A percentile compares a stretch with the other conserved stretches of the same genome.
phyloP scores from a whole-genome alignment of 371 early-diverging fungal species.

The Nematocida sp. region DNA sequence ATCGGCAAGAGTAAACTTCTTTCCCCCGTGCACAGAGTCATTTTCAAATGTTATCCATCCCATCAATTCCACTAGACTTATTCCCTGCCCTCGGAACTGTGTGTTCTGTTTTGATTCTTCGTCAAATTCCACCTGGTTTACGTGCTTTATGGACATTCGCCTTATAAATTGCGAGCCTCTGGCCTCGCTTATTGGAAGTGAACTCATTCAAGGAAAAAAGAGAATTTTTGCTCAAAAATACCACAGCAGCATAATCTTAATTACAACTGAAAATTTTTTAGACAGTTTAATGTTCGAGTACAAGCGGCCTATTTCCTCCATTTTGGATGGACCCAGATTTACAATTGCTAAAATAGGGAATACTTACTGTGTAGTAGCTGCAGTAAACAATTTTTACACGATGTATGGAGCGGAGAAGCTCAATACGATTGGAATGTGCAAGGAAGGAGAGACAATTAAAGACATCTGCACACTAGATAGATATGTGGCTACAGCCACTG shows the following conservation, averaged over 20 bases:
- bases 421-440: slow-evolving; percentile 1
- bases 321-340: slow-evolving; percentile 24
- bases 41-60: not conserved
- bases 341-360: slow-evolving; percentile 33
- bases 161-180: not conserved
- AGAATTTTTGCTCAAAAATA: slow-evolving; percentile 20
- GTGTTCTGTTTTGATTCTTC: not conserved
- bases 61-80: not conserved
- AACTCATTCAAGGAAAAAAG: slow-evolving; percentile 13
- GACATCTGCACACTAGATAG: slow-evolving; percentile 12
- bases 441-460: slow-evolving; percentile 4
- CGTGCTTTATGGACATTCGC: slow-evolving; percentile 2
- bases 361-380: slow-evolving; percentile 46
- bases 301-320: slow-evolving; percentile 23
- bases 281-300: slow-evolving; percentile 41
- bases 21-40: not conserved
- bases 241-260: not conserved
- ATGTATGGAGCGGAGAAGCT: slow-evolving; percentile 37
- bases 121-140: slow-evolving; percentile 14
- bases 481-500: slow-evolving; percentile 20
- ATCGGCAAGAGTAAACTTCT: slow-evolving; percentile 15
- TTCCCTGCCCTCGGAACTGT: not conserved
- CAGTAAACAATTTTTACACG: slow-evolving; percentile 20
- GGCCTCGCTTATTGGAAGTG: not conserved
- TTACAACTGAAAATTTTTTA: slow-evolving; percentile 45